Percentiles rank a stretch among this genome's conserved stretches.
These are phyloP conservation scores for Chaetothyriales sp. DNA, from an alignment of 2,329 filamentous ascomycete genomes.

Conservation along the genomic window DNA sequence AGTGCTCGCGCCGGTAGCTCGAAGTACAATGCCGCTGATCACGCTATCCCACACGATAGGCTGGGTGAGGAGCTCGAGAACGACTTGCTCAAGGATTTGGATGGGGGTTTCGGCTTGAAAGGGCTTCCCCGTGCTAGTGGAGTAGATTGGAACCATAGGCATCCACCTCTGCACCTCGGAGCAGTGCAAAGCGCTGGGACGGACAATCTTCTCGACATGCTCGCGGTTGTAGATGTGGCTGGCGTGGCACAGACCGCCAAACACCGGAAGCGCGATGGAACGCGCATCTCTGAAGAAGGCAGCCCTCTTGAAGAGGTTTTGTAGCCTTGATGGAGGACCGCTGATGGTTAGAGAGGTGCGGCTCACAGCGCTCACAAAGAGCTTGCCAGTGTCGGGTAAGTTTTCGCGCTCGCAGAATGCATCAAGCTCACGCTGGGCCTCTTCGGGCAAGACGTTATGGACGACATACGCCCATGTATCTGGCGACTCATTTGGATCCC, in stretches of 20 bases:
- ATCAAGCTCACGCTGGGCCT: constrained; percentile 19
- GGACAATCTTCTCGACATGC: too few species aligned
- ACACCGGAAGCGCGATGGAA: too few species aligned
- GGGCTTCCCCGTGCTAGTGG: constrained; percentile 11
- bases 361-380: constrained; percentile 19
- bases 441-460: constrained; percentile 11
- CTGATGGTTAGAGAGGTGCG: constrained; percentile 17
- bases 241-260: too few species aligned
- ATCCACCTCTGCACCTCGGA: too few species aligned
- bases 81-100: constrained; percentile 14
- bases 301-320: not conserved
- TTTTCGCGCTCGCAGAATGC: constrained; percentile 7
- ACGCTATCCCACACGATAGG: constrained; percentile 16
- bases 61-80: constrained; percentile 16
- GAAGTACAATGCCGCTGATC: not conserved
- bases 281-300: constrained; percentile 12
- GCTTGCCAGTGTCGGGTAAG: constrained; percentile 11
- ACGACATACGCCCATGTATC: constrained; percentile 22
- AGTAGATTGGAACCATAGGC: too few species aligned
- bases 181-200: too few species aligned
- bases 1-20: not conserved
- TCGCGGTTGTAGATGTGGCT: too few species aligned
- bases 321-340: constrained; percentile 16
- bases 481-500: not conserved
- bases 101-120: constrained; percentile 8